Percentiles rank a stretch among this genome's conserved stretches.
phyloP scores from a whole-genome alignment of 2,329 filamentous ascomycete species.

The Malbranchea zuffiana region DNA sequence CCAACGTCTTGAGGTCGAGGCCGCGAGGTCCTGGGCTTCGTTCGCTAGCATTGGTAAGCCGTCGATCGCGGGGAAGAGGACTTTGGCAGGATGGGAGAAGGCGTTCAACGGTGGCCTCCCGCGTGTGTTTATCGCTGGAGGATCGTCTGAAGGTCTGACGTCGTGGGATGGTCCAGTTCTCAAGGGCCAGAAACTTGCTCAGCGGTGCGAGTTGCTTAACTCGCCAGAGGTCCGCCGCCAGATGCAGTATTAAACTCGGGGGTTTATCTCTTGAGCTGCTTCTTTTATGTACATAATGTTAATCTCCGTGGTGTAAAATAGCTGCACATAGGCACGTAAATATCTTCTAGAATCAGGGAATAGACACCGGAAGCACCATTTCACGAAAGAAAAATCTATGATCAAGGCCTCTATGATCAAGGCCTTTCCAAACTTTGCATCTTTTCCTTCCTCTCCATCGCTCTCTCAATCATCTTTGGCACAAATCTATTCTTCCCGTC shows the following conservation, averaged over 20 bases:
- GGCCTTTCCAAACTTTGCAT: too few relatives aligned
- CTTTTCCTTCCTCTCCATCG: too few relatives aligned
- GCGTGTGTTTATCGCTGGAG: conserved; percentile 6
- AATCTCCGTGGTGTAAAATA: too few relatives aligned
- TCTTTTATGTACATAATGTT: too few relatives aligned
- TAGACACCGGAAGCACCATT: too few relatives aligned
- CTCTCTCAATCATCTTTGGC: too few relatives aligned
- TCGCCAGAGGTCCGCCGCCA: conserved; percentile 5
- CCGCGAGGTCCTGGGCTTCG: conserved; percentile 7
- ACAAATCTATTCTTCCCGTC: too few relatives aligned
- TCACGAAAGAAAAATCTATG: too few relatives aligned
- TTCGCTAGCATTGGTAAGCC: conserved; percentile 5
- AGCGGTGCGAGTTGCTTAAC: conserved; percentile 8
- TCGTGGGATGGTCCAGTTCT: conserved; percentile 2
- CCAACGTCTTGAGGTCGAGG: neutral
- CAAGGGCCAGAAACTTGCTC: conserved; percentile 5
- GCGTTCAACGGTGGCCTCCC: conserved; percentile 1
- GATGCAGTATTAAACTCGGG: conserved; percentile 4
- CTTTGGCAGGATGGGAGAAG: conserved; percentile 5
- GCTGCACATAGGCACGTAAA: too few relatives aligned
- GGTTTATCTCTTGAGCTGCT: too few relatives aligned
- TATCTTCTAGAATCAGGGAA: too few relatives aligned
- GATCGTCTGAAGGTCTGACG: conserved; percentile 2
- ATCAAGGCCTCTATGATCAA: too few relatives aligned
- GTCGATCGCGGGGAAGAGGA: neutral